A percentile compares a stretch with the other conserved stretches of the same genome.
phyloP scores from a whole-genome alignment of 2,329 filamentous ascomycete genomes.

The Colletotrichum sp. region DNA sequence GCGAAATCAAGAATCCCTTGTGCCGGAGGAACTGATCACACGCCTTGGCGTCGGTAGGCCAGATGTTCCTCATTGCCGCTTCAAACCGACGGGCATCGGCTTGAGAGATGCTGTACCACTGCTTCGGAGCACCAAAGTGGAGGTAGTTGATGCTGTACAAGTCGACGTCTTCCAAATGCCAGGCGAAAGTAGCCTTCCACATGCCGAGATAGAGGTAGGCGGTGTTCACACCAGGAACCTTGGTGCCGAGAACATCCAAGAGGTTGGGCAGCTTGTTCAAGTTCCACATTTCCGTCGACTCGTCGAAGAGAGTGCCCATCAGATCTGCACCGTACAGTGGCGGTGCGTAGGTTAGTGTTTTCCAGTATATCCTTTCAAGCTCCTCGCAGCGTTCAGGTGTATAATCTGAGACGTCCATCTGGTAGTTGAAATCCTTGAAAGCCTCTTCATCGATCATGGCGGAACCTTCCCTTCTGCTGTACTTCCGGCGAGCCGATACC shows the following conservation, averaged over 20 bases:
- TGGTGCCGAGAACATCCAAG: conserved; percentile 90
- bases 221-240: conserved; percentile 97
- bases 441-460: conserved; percentile 87
- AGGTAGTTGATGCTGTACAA: conserved; percentile 99
- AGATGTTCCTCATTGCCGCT: conserved; percentile 92
- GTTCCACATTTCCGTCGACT: conserved; percentile 86
- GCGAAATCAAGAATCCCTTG: conserved; percentile 97
- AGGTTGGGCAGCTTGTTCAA: conserved; percentile 93
- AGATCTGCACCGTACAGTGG: conserved; percentile 97
- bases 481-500: conserved; percentile 85
- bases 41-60: conserved; percentile 93
- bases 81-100: conserved; percentile 93
- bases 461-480: conserved; percentile 78
- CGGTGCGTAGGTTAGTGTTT: conserved; percentile 91
- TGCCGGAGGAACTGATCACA: conserved; percentile 96
- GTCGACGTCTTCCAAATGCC: conserved; percentile 98
- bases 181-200: conserved; percentile 99
- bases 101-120: conserved; percentile 99
- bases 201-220: conserved; percentile 97
- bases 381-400: conserved; percentile 93
- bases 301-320: conserved; percentile 92
- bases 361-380: conserved; percentile 95
- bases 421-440: conserved; percentile 91
- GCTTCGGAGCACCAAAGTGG: conserved; percentile 97
- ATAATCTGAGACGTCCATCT: conserved; percentile 85